phyloP scores from a whole-genome alignment of 2,329 filamentous ascomycete genomes.

The Claviceps spartinae region DNA sequence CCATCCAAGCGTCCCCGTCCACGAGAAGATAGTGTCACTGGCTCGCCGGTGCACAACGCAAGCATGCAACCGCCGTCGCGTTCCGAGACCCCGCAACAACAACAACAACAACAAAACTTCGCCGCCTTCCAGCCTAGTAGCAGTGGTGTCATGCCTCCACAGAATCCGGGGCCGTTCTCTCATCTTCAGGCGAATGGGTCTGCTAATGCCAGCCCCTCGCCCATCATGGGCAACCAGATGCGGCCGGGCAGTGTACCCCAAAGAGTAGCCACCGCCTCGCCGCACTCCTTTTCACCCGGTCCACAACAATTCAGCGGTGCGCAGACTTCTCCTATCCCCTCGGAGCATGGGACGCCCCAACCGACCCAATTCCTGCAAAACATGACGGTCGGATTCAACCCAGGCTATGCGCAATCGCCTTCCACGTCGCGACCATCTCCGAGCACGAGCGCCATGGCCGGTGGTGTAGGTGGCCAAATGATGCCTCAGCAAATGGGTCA shows the following conservation, averaged over 20 bases:
- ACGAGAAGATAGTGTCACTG: constrained; percentile 69
- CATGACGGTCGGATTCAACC: constrained; percentile 45
- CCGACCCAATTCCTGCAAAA: constrained; percentile 54
- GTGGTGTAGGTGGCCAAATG: constrained; percentile 29
- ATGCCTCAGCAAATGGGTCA: constrained; percentile 38
- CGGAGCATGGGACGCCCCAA: constrained; percentile 66
- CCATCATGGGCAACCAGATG: constrained; percentile 75
- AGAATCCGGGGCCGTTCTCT: constrained; percentile 56
- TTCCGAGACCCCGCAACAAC: constrained; percentile 61
- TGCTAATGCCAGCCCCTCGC: constrained; percentile 77
- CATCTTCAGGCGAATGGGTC: constrained; percentile 74
- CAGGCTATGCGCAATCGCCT: constrained; percentile 43
- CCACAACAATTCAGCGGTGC: constrained; percentile 51
- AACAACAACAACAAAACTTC: constrained; percentile 53
- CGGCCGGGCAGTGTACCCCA: constrained; percentile 58
- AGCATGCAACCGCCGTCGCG: constrained; percentile 68
- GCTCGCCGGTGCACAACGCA: constrained; percentile 65
- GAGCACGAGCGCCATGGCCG: constrained; percentile 35
- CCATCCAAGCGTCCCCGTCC: constrained; percentile 80
- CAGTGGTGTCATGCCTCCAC: constrained; percentile 45
- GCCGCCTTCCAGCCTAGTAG: constrained; percentile 55
- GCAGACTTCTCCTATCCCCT: constrained; percentile 63
- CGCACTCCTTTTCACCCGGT: constrained; percentile 76
- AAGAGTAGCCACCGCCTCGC: constrained; percentile 80
- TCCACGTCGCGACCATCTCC: constrained; percentile 43